Conservation (phyloP, 345 rosid genomes). For the Rhizophora apiculata region DNA sequence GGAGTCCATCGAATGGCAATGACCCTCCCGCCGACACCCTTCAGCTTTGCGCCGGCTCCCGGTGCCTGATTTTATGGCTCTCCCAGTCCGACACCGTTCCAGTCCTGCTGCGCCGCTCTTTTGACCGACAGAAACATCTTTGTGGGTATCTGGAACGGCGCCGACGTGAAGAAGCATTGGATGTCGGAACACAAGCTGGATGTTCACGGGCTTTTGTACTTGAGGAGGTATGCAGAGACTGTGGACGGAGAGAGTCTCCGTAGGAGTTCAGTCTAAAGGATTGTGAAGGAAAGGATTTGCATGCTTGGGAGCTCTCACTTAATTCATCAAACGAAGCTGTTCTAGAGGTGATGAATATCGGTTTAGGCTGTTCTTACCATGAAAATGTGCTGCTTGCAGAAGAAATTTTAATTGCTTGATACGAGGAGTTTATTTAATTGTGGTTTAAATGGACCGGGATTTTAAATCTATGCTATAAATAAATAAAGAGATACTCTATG, state of each 20-base stretch:
- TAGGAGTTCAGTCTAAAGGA: constrained; percentile 21
- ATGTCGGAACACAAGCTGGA: constrained; percentile 3
- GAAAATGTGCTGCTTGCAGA: too few species aligned
- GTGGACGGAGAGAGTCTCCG: not conserved
- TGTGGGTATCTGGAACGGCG: constrained; percentile 14
- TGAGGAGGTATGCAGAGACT: constrained; percentile 15
- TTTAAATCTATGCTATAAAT: too few species aligned
- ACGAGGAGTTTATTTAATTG: too few species aligned
- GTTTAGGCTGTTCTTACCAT: too few species aligned
- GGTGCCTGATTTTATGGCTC: constrained; percentile 33
- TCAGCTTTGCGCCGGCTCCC: constrained; percentile 30
- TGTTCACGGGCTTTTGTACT: constrained; percentile 23
- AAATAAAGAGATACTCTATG: too few species aligned
- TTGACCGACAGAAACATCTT: constrained; percentile 17
- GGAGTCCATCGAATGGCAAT: constrained; percentile 10
- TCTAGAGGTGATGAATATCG: too few species aligned
- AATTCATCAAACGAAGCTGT: too few species aligned
- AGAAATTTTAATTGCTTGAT: too few species aligned
- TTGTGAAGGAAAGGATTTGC: constrained; percentile 14
- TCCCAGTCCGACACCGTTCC: constrained; percentile 10
- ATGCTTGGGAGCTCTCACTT: too few species aligned
- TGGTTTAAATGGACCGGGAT: too few species aligned
- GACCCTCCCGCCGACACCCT: constrained; percentile 19
- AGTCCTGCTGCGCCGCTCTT: constrained; percentile 8
- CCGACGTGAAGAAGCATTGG: constrained; percentile 19